These are phyloP conservation scores for Aspergillus biplanus DNA, from an alignment of 495 filamentous ascomycete species.

Conservation along the genomic window DNA sequence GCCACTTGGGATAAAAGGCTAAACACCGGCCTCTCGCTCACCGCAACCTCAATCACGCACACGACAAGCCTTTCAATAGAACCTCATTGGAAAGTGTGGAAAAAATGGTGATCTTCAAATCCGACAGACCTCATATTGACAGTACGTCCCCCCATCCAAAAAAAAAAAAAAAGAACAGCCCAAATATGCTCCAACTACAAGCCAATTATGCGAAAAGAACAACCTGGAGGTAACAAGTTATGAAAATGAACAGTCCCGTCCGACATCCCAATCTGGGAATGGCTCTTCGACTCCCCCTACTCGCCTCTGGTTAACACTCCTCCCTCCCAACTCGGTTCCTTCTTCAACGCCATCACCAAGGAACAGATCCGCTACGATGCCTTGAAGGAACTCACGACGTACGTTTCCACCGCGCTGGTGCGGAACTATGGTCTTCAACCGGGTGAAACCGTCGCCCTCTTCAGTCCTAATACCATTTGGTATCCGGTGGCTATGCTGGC, in stretches of 20 bases:
- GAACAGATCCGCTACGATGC: slow-evolving; percentile 56
- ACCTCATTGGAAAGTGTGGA: neutral
- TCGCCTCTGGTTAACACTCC: slow-evolving; percentile 44
- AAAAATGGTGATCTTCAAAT: slow-evolving; percentile 8
- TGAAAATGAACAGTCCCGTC: slow-evolving; percentile 47
- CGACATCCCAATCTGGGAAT: slow-evolving; percentile 60
- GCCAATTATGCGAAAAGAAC: too few species aligned
- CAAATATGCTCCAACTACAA: neutral
- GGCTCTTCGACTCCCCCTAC: slow-evolving; percentile 58
- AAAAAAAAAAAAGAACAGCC: neutral
- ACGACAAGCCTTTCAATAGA: too few species aligned
- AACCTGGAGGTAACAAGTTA: too few species aligned
- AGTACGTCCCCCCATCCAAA: neutral
- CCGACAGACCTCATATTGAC: slow-evolving; percentile 11
- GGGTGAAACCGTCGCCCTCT: slow-evolving; percentile 57
- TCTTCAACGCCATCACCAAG: slow-evolving; percentile 57
- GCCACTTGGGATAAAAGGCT: too few species aligned
- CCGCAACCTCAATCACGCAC: too few species aligned
- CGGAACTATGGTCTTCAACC: slow-evolving; percentile 50
- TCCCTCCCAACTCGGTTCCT: slow-evolving; percentile 48
- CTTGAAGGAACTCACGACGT: slow-evolving; percentile 53
- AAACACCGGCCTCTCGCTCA: too few species aligned
- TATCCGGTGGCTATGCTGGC: slow-evolving; percentile 64
- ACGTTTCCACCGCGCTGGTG: slow-evolving; percentile 60
- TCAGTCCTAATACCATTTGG: slow-evolving; percentile 62